A percentile compares a stretch with the other conserved stretches of the same genome.
Evolutionary conservation across 2,329 filamentous ascomycete genomes (phyloP).

Genomic region (Colletotrichum sp.): DNA sequence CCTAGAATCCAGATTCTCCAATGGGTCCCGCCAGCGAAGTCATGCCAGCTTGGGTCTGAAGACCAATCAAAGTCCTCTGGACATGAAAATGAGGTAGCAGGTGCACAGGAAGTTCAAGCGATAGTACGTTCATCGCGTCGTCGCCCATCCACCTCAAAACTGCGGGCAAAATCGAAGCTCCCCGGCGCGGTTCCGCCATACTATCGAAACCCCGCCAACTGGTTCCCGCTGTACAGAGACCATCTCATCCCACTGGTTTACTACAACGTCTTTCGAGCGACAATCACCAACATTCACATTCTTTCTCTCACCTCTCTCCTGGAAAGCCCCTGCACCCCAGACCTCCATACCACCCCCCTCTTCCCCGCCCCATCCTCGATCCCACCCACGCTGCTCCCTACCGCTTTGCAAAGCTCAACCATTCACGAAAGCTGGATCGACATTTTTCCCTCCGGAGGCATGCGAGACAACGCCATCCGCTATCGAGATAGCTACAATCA

Average conservation of each 20-base stretch:
- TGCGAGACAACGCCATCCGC: constrained; percentile 32
- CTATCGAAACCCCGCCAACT: not conserved
- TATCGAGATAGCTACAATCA: not conserved
- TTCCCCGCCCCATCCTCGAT: constrained; percentile 19
- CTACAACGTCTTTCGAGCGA: constrained; percentile 41
- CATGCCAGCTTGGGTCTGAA: not conserved
- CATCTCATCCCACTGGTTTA: constrained; percentile 39
- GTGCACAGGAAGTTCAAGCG: not conserved
- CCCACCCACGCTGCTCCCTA: constrained; percentile 27
- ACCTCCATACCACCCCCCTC: constrained; percentile 22
- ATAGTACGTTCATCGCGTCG: not conserved
- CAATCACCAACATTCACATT: constrained; percentile 34
- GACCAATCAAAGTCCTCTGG: not conserved
- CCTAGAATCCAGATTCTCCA: not conserved
- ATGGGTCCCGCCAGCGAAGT: not conserved
- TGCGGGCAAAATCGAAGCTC: not conserved
- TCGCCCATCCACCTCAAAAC: not conserved
- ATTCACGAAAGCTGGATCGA: constrained; percentile 34
- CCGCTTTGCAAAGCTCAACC: constrained; percentile 24
- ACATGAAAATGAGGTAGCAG: not conserved
- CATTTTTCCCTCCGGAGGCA: constrained; percentile 31
- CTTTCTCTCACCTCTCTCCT: constrained; percentile 28
- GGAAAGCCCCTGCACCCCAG: constrained; percentile 15
- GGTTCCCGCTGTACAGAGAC: constrained; percentile 28
- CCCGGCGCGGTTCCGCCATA: not conserved